Conservation (phyloP, 176 grass and related monocot species). For the Oryza officinalis region DNA sequence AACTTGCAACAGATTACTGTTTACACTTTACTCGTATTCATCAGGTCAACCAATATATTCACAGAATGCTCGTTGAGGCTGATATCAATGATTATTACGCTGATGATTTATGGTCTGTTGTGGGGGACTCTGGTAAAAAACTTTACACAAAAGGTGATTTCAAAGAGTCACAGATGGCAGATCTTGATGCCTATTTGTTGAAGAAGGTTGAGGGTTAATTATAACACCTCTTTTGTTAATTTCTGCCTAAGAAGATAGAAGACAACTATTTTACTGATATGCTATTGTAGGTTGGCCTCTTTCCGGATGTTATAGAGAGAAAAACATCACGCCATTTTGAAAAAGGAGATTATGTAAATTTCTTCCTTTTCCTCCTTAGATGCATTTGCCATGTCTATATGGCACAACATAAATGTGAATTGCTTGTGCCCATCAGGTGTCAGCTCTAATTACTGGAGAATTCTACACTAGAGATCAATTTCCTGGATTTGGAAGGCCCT, state of each 20-base stretch:
- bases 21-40: constrained; percentile 29
- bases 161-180: constrained; percentile 54
- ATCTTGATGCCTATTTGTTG: constrained; percentile 84
- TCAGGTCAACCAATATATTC: constrained; percentile 92
- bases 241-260: background rate
- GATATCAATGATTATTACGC: constrained; percentile 50
- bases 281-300: constrained; percentile 86
- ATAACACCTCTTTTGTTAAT: constrained; percentile 16
- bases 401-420: constrained; percentile 15
- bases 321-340: constrained; percentile 76
- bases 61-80: constrained; percentile 83
- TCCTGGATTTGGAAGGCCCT: constrained; percentile 93
- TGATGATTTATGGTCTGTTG: constrained; percentile 73
- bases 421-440: constrained; percentile 54
- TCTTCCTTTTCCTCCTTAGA: constrained; percentile 3
- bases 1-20: background rate
- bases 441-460: constrained; percentile 89
- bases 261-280: constrained; percentile 44
- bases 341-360: constrained; percentile 76
- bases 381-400: background rate
- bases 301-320: constrained; percentile 87
- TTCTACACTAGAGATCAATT: constrained; percentile 97
- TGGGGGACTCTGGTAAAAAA: constrained; percentile 61
- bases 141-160: constrained; percentile 78
- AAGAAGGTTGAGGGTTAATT: constrained; percentile 63